Conservation (phyloP, 1,284 basidiomycete genomes). For the Trichosporon ovoides region DNA sequence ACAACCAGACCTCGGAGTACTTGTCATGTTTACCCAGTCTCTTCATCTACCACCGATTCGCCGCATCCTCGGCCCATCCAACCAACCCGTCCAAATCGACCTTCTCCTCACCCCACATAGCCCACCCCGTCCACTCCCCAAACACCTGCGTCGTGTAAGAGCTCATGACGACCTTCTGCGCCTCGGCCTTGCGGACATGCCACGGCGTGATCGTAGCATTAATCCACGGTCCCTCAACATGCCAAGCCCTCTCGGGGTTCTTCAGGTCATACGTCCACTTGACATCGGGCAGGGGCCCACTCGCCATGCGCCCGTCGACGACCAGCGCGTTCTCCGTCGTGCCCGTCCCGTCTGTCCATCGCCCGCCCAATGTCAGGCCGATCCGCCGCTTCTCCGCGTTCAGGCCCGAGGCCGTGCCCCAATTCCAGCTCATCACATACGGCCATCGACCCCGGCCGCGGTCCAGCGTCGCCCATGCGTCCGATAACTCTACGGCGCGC, state of each 20-base stretch:
- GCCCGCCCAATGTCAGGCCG: constrained; percentile 5
- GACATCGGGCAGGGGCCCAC: neutral
- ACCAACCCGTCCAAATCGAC: constrained; percentile 2
- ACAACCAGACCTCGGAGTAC: too few relatives aligned
- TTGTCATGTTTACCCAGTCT: too few relatives aligned
- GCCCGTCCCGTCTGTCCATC: neutral
- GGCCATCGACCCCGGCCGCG: constrained; percentile 8
- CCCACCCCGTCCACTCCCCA: constrained; percentile 3
- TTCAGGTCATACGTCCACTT: neutral
- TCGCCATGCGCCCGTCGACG: constrained; percentile 8
- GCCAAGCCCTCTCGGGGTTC: constrained; percentile 4
- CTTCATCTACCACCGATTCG: neutral
- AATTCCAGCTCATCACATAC: constrained; percentile 8
- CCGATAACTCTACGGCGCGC: neutral
- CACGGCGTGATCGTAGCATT: constrained; percentile 7
- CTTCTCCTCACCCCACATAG: neutral
- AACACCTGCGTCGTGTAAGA: constrained; percentile 6
- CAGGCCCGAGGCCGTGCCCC: constrained; percentile 1
- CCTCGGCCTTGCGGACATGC: constrained; percentile 2
- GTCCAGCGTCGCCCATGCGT: constrained; percentile 9
- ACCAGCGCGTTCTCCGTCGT: constrained; percentile 13
- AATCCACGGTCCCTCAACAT: constrained; percentile 2
- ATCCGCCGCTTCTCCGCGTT: neutral
- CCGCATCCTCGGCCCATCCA: constrained; percentile 8
- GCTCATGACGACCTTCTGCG: constrained; percentile 2